phyloP scores from a whole-genome alignment of 2,329 filamentous ascomycete species.

The Curvularia lunata region DNA sequence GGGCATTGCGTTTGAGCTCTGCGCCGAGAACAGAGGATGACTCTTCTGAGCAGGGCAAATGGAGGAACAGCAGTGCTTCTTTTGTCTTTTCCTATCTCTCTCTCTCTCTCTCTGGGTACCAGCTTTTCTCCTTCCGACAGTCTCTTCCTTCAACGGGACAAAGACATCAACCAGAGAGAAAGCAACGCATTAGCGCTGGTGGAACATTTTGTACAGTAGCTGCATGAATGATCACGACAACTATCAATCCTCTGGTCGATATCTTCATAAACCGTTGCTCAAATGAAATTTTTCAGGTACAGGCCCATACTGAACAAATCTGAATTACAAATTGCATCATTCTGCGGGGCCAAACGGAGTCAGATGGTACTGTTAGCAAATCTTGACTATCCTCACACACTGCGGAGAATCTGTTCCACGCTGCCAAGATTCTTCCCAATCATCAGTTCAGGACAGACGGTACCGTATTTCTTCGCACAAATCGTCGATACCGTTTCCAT shows the following conservation, averaged over 20 bases:
- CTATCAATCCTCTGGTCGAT: background rate
- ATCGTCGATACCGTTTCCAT: background rate
- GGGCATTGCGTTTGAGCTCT: conserved; percentile 25
- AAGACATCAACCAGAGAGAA: background rate
- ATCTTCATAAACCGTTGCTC: background rate
- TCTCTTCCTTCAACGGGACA: background rate
- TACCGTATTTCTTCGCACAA: background rate
- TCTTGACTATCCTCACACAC: background rate
- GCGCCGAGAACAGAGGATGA: conserved; percentile 13
- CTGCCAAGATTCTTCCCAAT: background rate
- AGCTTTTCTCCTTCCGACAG: background rate
- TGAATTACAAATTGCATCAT: background rate
- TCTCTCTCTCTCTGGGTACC: background rate
- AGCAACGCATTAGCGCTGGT: background rate
- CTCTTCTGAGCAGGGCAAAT: background rate
- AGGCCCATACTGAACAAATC: background rate
- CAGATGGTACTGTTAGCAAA: background rate
- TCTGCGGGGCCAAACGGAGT: background rate
- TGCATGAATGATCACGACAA: background rate
- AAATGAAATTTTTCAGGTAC: background rate
- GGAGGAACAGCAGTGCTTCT: background rate
- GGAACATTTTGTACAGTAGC: background rate
- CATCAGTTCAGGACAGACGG: background rate
- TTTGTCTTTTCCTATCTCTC: background rate
- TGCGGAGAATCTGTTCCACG: background rate